A percentile compares a stretch with the other conserved stretches of the same genome.
phyloP scores from a whole-genome alignment of 2,329 filamentous ascomycete genomes.

The Ophiostoma sp. region DNA sequence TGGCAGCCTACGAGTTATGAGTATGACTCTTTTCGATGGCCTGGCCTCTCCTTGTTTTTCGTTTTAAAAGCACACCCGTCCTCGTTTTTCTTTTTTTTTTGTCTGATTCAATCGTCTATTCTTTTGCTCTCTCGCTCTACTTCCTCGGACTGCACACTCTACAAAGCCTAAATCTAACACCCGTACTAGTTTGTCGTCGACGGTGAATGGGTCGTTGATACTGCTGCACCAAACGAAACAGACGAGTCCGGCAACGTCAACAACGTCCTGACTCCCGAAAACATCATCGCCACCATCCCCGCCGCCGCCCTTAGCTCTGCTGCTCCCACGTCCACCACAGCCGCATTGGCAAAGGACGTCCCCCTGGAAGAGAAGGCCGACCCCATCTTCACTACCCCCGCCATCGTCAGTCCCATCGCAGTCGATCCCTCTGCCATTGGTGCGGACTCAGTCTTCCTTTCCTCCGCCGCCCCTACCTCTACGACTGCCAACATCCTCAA shows the following conservation, averaged over 20 bases:
- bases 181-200: constrained; percentile 80
- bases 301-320: constrained; percentile 56
- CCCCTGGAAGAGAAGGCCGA: constrained; percentile 49
- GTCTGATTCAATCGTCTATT: background rate
- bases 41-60: background rate
- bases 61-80: background rate
- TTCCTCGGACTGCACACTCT: background rate
- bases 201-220: constrained; percentile 81
- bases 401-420: background rate
- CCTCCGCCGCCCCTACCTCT: constrained; percentile 58
- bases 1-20: background rate
- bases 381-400: background rate
- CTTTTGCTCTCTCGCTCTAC: background rate
- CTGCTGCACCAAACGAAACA: constrained; percentile 71
- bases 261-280: constrained; percentile 77
- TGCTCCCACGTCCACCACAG: constrained; percentile 63
- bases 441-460: constrained; percentile 49
- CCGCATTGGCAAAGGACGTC: constrained; percentile 43
- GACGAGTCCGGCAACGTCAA: constrained; percentile 83
- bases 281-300: constrained; percentile 53
- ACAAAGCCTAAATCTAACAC: constrained; percentile 14
- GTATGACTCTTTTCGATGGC: background rate
- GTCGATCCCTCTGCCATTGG: background rate
- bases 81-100: background rate
- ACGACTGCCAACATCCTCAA: constrained; percentile 49